These are phyloP conservation scores for Pyronema omphalodes DNA, from an alignment of 495 filamentous ascomycete species.

Conservation along the genomic window DNA sequence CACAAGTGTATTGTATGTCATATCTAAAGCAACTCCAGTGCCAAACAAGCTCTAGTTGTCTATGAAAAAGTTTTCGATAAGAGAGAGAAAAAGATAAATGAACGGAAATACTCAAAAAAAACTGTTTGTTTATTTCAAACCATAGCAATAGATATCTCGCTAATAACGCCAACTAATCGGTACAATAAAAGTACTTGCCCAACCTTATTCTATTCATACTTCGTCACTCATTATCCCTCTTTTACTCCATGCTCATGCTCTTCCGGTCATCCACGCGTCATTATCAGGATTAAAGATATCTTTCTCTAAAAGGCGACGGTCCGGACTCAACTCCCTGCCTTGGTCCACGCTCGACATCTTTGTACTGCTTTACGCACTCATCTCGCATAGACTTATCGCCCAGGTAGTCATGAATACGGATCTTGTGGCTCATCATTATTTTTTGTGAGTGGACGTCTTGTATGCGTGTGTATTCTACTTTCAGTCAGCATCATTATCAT, in stretches of 20 bases:
- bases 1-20: no score
- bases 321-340: background rate
- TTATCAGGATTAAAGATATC: background rate
- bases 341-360: slow-evolving; percentile 10
- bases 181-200: no score
- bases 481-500: background rate
- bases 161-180: no score
- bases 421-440: slow-evolving; percentile 75
- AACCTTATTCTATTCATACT: background rate
- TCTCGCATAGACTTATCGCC: slow-evolving; percentile 55
- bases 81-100: no score
- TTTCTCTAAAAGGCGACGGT: background rate
- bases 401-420: slow-evolving; percentile 54
- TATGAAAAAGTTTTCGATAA: no score
- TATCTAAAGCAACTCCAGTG: no score
- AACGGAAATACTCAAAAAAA: no score
- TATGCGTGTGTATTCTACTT: slow-evolving; percentile 46
- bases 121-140: no score
- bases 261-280: no score
- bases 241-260: background rate
- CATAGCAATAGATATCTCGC: no score
- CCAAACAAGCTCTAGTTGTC: no score
- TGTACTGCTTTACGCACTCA: slow-evolving; percentile 29
- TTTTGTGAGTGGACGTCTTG: slow-evolving; percentile 59
- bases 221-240: background rate